phyloP scores from a whole-genome alignment of 495 filamentous ascomycete genomes.

The Cairneyella variabilis region DNA sequence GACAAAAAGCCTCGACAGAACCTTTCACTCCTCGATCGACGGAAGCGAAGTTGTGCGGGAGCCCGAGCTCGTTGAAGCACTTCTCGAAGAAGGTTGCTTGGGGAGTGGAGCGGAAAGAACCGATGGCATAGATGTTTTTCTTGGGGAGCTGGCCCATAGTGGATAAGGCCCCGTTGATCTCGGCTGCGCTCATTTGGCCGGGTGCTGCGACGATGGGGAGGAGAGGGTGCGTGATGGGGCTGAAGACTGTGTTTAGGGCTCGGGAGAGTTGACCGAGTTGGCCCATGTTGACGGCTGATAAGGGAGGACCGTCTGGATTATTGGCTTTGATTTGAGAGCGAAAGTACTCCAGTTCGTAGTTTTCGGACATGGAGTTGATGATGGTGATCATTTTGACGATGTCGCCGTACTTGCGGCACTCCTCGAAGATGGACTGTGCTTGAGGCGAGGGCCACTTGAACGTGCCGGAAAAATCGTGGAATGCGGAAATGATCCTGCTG shows the following conservation, averaged over 20 bases:
- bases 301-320: conserved; percentile 58
- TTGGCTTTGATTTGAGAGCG: conserved; percentile 66
- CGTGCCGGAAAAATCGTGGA: conserved; percentile 78
- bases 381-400: conserved; percentile 88
- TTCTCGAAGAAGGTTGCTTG: conserved; percentile 84
- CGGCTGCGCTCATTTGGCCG: conserved; percentile 76
- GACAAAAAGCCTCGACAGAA: conserved; percentile 60
- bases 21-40: conserved; percentile 65
- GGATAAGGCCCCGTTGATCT: conserved; percentile 74
- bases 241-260: conserved; percentile 77
- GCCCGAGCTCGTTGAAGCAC: conserved; percentile 79
- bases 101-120: conserved; percentile 63
- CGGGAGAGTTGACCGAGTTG: conserved; percentile 77
- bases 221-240: conserved; percentile 79
- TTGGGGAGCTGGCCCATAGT: conserved; percentile 78
- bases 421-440: conserved; percentile 62
- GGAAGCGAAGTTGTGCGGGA: conserved; percentile 76
- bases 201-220: conserved; percentile 81
- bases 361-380: conserved; percentile 71
- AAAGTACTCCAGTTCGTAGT: conserved; percentile 86
- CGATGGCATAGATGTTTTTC: conserved; percentile 75
- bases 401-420: conserved; percentile 70
- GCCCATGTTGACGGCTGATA: conserved; percentile 86
- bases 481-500: conserved; percentile 80
- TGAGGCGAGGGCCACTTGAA: conserved; percentile 76